A percentile compares a stretch with the other conserved stretches of the same genome.
phyloP scores from a whole-genome alignment of 352 stramenopile genomes.

The Phytophthora melonis region DNA sequence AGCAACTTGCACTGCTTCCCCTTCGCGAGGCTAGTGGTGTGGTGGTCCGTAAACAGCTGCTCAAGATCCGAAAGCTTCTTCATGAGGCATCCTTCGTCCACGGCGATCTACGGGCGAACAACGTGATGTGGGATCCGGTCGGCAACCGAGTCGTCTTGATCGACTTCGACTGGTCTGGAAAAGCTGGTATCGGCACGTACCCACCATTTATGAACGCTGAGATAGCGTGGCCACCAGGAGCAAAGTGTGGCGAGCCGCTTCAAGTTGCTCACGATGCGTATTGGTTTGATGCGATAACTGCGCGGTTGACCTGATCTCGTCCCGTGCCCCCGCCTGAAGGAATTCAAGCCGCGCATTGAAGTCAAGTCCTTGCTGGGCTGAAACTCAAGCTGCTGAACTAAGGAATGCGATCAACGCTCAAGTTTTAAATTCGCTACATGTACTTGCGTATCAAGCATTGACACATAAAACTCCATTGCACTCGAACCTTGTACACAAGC shows the following conservation, averaged over 20 bases:
- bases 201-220: conserved; percentile 43
- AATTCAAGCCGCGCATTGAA: too few relatives aligned
- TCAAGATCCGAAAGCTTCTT: conserved; percentile 24
- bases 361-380: too few relatives aligned
- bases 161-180: conserved; percentile 46
- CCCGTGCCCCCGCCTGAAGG: too few relatives aligned
- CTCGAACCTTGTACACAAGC: neutral
- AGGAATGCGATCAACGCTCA: too few relatives aligned
- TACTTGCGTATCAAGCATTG: neutral
- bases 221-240: conserved; percentile 28
- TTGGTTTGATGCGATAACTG: conserved; percentile 20
- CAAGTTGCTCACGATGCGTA: conserved; percentile 18
- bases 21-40: neutral
- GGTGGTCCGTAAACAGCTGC: conserved; percentile 22
- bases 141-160: conserved; percentile 44
- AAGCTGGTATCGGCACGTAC: conserved; percentile 27
- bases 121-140: conserved; percentile 34
- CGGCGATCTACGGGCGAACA: conserved; percentile 25
- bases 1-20: conserved; percentile 17
- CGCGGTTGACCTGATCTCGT: neutral
- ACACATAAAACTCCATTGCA: neutral
- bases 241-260: conserved; percentile 27
- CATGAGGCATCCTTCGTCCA: conserved; percentile 15
- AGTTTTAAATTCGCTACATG: too few relatives aligned
- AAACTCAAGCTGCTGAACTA: too few relatives aligned